Evolutionary conservation across 1,284 basidiomycete genomes (phyloP), one percentile per base, ranked within the genome.

Genomic region (Cystobasidiaceae sp.): DNA sequence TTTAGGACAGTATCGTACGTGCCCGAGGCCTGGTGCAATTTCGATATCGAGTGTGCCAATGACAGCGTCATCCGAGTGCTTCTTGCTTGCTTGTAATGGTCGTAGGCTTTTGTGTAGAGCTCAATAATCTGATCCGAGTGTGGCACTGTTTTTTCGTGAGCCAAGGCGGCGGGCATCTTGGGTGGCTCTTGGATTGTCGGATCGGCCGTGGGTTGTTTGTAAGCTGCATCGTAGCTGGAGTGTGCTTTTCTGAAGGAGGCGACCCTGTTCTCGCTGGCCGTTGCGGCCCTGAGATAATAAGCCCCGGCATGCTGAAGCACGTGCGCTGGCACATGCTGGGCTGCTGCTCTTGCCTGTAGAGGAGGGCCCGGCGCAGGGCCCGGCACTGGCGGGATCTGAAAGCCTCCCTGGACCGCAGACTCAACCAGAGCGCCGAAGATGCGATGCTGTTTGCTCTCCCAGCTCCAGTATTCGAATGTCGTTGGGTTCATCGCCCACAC

Each of bases 401-500:
- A 71, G 0, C 85, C 86, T 0, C 84, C 82, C 27, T 82, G 81
- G 0, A 85, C 82, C 1, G 87, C 92, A 68, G 89, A 83, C 68
- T 94, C 90, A 2, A 94, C 81, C 1, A 96, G 79, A 75, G 96
- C 93, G 11, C 87, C 90, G 32, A 96, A 83, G 21, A 92, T 82
- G 6, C 91, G 87, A 73, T 94, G 85, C 88, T 97, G 92, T 73
- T 93, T 82, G 7, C 89, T 88, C 56, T 93, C 81, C 94, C 93
- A 98, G 71, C 87, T 89, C 94, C 94, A 97, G 74, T 86, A 97
- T 76, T 97, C 96, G 71, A 89, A 96, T 0, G 90, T 96, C 72
- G 92, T 88, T 72, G 93, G 90, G n/a, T 93, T 93, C 59, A 97
- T 97, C 2, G 90, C 91, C 94, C 94, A 97, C 0, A 89, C 88